Evolutionary conservation across 306 rosid genomes (phyloP), one percentile per base, ranked within the genome.

Genomic region (Lathyrus aphaca): DNA sequence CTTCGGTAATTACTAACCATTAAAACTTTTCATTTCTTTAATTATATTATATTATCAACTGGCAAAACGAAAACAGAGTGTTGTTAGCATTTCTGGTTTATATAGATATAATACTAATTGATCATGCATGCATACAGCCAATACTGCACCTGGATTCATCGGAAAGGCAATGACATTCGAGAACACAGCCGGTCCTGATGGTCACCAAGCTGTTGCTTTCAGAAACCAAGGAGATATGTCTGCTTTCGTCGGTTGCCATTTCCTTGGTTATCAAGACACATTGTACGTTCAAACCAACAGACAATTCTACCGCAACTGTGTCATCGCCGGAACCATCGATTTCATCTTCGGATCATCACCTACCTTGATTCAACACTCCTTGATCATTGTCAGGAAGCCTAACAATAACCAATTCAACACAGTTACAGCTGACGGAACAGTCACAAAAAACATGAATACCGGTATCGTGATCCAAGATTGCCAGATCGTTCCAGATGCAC

Each of bases 261-360:
- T 91, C 40, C 60, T 71, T 32, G 96, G 88, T 1, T 78, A 83
- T 73, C 92, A 88, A 67, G 97, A 91, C 79, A 78, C 89, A 2
- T 40, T 88, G 49, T 91, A 85, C 29, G 81, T 21, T 6, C 92
- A 88, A 6, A 5, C 82, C 8, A 71, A 83, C 2, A 81, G 92
- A 12, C 97, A 91, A 30, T 91, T 88, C 85, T 91, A 81, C 77
- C 78, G 95, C 42, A 85, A 91, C 55, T 86, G 97, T 18, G 90
- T 79, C 2, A 80, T 91, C 44, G 77, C 92, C 0, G 97, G 97
- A 4, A 88, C 94, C 2, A 37, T 91, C 0, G 97, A 91, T 65
- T 91, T 77, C 84, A 88, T 91, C 67, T 91, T 91, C 7, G 95
- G 97, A 0, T 71, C 65, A 8, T 76, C 87, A 0, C 0, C 80